Evolutionary conservation across 106 monocot genomes (phyloP), one percentile per base, ranked within the genome.

Genomic region (Dendrobium nobile): DNA sequence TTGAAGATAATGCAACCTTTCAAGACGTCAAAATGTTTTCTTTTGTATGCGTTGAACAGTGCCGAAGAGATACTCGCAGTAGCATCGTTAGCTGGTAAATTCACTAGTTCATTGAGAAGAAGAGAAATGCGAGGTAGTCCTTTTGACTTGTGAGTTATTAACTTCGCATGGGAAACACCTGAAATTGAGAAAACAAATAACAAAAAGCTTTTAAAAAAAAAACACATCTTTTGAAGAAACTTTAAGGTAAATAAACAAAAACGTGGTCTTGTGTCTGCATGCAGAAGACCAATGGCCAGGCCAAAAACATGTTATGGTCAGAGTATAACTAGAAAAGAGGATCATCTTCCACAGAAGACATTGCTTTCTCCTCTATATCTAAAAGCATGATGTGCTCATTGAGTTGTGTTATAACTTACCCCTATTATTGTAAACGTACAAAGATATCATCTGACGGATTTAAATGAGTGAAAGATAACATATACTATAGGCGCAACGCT

Each of bases 61-160:
- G 84, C 85, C 40, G 77, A 54, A 74, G 90, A 87, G 5, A 93
- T 79, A 48, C 80, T 80, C 40, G 84, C 85, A 40, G 84, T 85
- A 47, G 82, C 82, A 87, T 84, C 87, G 77, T 72, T 84, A 77
- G 85, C 85, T 55, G 84, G 55, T 45, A 87, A 85, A 78, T 80
- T 77, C 56, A 33, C 19, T 16, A 85, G 47, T 65, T 70, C 79
- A 54, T 85, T 75, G 76, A 93, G 93, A 76, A 85, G n/a, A 45
- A 93, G 27, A 70, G 90, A 84, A 56, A 93, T 87, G 31, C 90
- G 88, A 80, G 93, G 93, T 37, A 93, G 77, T 68, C 93, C 90
- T 72, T 90, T 93, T 2, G 90, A 85, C 87, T 93, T 93, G 78
- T 79, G 83, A 79, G 88, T 88, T 82, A 87, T 67, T 54, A 93